Conservation (phyloP, 2,329 filamentous ascomycete genomes). For the Stachybotrys chartarum region DNA sequence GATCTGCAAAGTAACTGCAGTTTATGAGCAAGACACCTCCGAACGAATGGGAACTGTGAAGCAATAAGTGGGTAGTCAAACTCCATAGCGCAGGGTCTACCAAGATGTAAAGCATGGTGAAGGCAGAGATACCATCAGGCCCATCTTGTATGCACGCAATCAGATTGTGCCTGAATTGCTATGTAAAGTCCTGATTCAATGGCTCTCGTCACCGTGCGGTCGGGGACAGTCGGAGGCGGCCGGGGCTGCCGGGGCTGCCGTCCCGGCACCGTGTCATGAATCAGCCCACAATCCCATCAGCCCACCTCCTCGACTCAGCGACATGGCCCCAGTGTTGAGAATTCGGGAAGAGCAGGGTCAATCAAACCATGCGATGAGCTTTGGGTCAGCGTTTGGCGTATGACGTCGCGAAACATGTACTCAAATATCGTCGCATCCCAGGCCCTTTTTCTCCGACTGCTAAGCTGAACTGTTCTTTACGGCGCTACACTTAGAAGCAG, state of each 20-base stretch:
- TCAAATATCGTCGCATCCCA: neutral
- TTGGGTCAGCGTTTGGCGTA: neutral
- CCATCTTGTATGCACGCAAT: slow-evolving; percentile 8
- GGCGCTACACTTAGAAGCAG: no score
- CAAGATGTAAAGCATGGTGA: no score
- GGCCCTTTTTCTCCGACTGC: neutral
- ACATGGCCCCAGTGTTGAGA: neutral
- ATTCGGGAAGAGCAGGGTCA: neutral
- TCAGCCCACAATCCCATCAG: neutral
- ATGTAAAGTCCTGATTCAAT: no score
- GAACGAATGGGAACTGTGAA: slow-evolving; percentile 56
- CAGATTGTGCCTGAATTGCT: neutral
- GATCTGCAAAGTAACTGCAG: neutral
- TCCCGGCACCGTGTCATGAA: neutral
- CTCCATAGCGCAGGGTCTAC: slow-evolving; percentile 31
- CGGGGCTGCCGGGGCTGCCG: neutral
- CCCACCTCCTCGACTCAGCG: neutral
- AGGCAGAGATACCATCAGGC: neutral
- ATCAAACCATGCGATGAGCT: neutral
- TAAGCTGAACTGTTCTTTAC: no score
- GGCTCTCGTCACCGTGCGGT: neutral
- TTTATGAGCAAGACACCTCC: slow-evolving; percentile 44
- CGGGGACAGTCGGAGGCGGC: neutral
- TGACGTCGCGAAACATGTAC: neutral
- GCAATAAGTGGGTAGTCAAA: slow-evolving; percentile 62